A percentile compares a stretch with the other conserved stretches of the same genome.
Evolutionary conservation across 208 protist genomes (phyloP).

Genomic region (Eutreptiella sp.): DNA sequence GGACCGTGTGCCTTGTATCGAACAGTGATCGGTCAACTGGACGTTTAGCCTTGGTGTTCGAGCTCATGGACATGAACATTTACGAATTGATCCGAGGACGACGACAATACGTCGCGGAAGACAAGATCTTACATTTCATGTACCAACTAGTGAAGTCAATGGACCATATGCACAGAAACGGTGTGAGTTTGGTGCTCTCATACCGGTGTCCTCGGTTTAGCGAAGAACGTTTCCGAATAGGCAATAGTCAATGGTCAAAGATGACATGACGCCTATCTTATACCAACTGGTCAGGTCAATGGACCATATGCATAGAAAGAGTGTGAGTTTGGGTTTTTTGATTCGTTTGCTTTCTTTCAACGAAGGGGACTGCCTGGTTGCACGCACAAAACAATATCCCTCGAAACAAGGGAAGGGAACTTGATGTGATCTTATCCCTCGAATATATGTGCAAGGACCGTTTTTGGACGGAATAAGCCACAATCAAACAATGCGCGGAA

Average conservation of each 20-base stretch:
- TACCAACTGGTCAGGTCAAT: constrained; percentile 88
- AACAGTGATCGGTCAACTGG: constrained; percentile 70
- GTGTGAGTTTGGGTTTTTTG: no score
- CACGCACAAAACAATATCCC: no score
- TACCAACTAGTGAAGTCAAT: constrained; percentile 88
- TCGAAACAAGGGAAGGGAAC: no score
- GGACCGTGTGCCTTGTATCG: no score
- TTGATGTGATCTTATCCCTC: no score
- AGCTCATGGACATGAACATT: constrained; percentile 95
- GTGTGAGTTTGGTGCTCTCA: no score
- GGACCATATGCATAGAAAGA: constrained; percentile 90
- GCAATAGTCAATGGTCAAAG: constrained; percentile 59
- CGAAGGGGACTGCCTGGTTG: no score
- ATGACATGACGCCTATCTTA: constrained; percentile 57
- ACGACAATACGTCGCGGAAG: constrained; percentile 51
- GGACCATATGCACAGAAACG: constrained; percentile 90
- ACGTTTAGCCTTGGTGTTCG: constrained; percentile 89
- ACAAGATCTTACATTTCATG: constrained; percentile 58
- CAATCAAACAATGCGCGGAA: no score
- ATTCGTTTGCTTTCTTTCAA: no score
- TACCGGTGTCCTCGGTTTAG: no score
- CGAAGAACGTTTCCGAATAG: constrained; percentile 94
- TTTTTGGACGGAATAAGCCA: no score
- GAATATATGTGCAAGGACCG: no score
- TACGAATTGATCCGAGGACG: constrained; percentile 90